Conservation (phyloP, 2,329 filamentous ascomycete genomes). For the Colletotrichum euphorbiae region DNA sequence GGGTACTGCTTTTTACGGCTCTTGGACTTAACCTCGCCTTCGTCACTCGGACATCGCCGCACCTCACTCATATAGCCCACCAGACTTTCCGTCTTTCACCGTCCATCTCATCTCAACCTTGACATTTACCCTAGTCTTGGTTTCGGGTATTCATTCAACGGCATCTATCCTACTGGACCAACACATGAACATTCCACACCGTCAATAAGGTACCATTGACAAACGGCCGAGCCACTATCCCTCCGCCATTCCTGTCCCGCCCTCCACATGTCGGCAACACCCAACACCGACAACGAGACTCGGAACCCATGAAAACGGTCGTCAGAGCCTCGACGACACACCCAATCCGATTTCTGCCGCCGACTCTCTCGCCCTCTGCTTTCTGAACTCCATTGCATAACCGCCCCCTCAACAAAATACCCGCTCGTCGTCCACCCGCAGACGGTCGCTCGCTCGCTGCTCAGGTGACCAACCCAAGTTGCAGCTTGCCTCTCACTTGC, state of each 20-base stretch:
- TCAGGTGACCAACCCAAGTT: conserved; percentile 30
- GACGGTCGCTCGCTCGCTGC: conserved; percentile 2
- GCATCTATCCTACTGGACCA: conserved; percentile 3
- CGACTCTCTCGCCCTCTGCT: not conserved
- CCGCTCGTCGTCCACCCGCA: conserved; percentile 25
- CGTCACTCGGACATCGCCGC: not conserved
- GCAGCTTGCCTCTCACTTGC: conserved; percentile 39
- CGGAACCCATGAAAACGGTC: conserved; percentile 29
- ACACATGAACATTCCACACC: not conserved
- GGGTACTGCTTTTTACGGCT: not conserved
- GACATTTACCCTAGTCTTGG: conserved; percentile 2
- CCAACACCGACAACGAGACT: conserved; percentile 14
- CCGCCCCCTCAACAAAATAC: conserved; percentile 29
- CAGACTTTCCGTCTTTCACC: conserved; percentile 26
- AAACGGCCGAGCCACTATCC: conserved; percentile 24
- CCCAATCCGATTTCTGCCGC: conserved; percentile 11
- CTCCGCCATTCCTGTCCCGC: conserved; percentile 18
- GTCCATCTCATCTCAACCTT: conserved; percentile 26
- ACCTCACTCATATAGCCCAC: conserved; percentile 4
- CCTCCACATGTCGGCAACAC: conserved; percentile 31
- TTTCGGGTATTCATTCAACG: conserved; percentile 2
- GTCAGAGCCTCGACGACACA: conserved; percentile 2
- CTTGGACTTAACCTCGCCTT: not conserved
- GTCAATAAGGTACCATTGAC: conserved; percentile 11
- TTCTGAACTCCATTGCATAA: conserved; percentile 10